phyloP scores from a whole-genome alignment of 768 basidiomycete species.

The Lepiota venenata region DNA sequence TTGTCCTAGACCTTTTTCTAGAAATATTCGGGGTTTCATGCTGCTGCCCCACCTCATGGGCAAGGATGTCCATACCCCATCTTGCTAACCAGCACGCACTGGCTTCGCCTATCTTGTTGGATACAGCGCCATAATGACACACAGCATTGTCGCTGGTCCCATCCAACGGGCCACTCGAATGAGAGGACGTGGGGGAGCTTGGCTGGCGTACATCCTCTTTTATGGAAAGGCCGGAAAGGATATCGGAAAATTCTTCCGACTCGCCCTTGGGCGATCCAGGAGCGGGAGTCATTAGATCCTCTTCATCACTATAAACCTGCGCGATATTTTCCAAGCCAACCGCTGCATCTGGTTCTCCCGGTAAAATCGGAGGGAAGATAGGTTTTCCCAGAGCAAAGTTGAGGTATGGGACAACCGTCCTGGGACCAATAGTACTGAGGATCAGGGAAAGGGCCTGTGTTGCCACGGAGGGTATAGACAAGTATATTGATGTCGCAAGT shows the following conservation, averaged over 20 bases:
- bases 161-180: conserved; percentile 14
- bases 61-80: conserved; percentile 83
- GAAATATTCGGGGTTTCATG: conserved; percentile 15
- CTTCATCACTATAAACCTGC: conserved; percentile 38
- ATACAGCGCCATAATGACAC: conserved; percentile 83
- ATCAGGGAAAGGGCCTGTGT: conserved; percentile 73
- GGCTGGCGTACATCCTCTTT: conserved; percentile 2
- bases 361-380: conserved; percentile 38
- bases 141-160: conserved; percentile 27
- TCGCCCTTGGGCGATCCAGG: conserved; percentile 12
- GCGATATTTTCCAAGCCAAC: conserved; percentile 72
- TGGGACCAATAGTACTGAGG: conserved; percentile 72
- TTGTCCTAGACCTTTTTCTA: conserved; percentile 19
- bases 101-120: conserved; percentile 90
- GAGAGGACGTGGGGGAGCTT: conserved; percentile 11
- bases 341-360: conserved; percentile 52
- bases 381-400: conserved; percentile 77
- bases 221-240: conserved; percentile 9
- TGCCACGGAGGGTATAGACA: conserved; percentile 75
- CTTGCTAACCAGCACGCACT: conserved; percentile 83
- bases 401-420: conserved; percentile 74
- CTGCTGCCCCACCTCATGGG: conserved; percentile 46
- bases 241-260: conserved; percentile 12
- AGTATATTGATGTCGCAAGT: conserved; percentile 82
- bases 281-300: neutral